phyloP scores from a whole-genome alignment of 75 land plant genomes.

The Picea sitchensis region DNA sequence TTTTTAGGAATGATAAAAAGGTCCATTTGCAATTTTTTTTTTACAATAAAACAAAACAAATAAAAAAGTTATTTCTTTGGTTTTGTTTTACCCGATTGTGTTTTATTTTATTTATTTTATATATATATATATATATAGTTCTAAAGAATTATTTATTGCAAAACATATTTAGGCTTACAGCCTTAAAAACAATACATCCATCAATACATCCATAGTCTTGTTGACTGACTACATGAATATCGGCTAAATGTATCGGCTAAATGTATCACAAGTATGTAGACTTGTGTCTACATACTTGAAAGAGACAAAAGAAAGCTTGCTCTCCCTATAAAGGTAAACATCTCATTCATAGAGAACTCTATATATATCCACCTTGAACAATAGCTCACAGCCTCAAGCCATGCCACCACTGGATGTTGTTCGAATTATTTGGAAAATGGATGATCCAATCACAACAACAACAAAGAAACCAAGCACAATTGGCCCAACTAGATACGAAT shows the following conservation, averaged over 20 bases:
- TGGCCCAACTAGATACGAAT: slow-evolving; percentile 73
- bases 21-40: too few relatives aligned
- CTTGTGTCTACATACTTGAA: background rate
- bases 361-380: background rate
- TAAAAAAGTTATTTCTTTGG: too few relatives aligned
- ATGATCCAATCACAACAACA: slow-evolving; percentile 82
- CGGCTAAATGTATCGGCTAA: background rate
- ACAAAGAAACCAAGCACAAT: slow-evolving; percentile 83
- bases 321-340: background rate
- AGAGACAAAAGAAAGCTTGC: background rate
- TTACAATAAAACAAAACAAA: too few relatives aligned
- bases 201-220: background rate
- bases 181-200: background rate
- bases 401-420: slow-evolving; percentile 73
- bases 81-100: too few relatives aligned
- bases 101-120: too few relatives aligned
- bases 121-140: too few relatives aligned
- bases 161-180: background rate
- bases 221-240: background rate
- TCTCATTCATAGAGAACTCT: background rate
- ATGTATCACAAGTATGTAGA: too few relatives aligned
- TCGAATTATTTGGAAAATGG: slow-evolving; percentile 75
- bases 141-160: background rate
- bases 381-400: slow-evolving; percentile 19
- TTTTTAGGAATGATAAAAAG: too few relatives aligned